phyloP scores from a whole-genome alignment of 345 rosid species.

The Aegle marmelos region DNA sequence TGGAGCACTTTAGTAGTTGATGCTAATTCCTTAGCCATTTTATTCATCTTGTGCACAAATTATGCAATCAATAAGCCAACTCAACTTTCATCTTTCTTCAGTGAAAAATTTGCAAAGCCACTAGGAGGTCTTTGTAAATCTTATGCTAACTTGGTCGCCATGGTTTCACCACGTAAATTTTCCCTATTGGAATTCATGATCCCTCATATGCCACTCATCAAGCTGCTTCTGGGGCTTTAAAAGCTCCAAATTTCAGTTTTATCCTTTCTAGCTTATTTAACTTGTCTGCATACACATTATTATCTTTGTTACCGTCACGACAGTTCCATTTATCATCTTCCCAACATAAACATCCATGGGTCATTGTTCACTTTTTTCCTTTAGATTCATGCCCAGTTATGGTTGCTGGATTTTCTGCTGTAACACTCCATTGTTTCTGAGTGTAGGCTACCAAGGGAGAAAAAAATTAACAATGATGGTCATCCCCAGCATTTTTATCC shows the following conservation, averaged over 20 bases:
- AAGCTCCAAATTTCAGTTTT: neutral
- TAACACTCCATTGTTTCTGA: conserved; percentile 10
- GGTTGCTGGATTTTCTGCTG: neutral
- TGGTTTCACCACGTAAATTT: neutral
- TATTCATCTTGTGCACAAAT: neutral
- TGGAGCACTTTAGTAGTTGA: neutral
- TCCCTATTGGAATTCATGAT: neutral
- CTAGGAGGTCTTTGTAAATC: neutral
- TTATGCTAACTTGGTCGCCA: no score
- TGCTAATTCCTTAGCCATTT: neutral
- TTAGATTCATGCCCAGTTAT: neutral
- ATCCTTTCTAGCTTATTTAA: neutral
- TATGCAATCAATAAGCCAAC: neutral
- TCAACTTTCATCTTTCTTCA: neutral
- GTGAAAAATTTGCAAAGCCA: neutral
- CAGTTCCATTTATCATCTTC: no score
- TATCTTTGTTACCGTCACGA: neutral
- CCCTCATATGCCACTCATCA: neutral
- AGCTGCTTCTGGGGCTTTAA: neutral
- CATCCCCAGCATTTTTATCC: conserved; percentile 91
- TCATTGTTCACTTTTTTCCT: no score
- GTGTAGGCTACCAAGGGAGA: conserved; percentile 62
- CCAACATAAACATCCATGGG: no score
- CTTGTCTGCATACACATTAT: neutral
- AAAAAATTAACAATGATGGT: conserved; percentile 92